phyloP scores from a whole-genome alignment of 2,329 filamentous ascomycete genomes.

The Eurotiales sp. region DNA sequence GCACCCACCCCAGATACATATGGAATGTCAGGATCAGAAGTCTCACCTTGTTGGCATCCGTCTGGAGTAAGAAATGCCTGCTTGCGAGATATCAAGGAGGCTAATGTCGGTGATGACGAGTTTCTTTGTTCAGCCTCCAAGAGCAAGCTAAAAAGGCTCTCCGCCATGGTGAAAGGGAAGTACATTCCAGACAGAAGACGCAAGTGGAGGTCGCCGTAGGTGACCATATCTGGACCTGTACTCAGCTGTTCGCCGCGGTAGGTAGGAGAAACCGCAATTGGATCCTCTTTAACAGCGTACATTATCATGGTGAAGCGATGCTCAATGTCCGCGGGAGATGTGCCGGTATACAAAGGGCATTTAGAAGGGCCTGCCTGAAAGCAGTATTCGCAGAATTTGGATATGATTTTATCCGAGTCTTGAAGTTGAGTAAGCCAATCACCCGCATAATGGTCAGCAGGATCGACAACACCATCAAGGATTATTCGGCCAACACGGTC shows the following conservation, averaged over 20 bases:
- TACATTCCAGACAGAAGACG: slow-evolving; percentile 5
- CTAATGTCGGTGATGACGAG: background rate
- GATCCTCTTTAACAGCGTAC: slow-evolving; percentile 1
- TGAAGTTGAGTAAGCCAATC: slow-evolving; percentile 6
- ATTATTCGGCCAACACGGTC: slow-evolving; percentile 19
- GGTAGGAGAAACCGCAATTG: background rate
- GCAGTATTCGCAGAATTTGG: slow-evolving; percentile 2
- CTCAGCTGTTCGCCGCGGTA: background rate
- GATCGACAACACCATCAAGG: slow-evolving; percentile 18
- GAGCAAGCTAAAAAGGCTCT: slow-evolving; percentile 1
- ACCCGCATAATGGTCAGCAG: slow-evolving; percentile 5
- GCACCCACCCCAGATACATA: slow-evolving; percentile 6
- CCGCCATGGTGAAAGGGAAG: slow-evolving; percentile 5
- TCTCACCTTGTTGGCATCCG: slow-evolving; percentile 3
- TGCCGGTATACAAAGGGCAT: slow-evolving; percentile 7
- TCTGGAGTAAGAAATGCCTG: slow-evolving; percentile 1
- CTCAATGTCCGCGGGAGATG: slow-evolving; percentile 2
- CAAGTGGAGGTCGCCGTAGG: slow-evolving; percentile 3
- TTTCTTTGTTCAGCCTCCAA: slow-evolving; percentile 3
- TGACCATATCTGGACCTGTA: slow-evolving; percentile 3
- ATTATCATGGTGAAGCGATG: background rate
- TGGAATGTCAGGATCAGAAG: background rate
- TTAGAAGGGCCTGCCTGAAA: background rate
- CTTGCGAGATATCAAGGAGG: background rate
- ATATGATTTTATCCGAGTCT: slow-evolving; percentile 6